These are phyloP conservation scores for Pouteria glomerata DNA, from an alignment of 148 eudicot genomes.

Conservation along the genomic window DNA sequence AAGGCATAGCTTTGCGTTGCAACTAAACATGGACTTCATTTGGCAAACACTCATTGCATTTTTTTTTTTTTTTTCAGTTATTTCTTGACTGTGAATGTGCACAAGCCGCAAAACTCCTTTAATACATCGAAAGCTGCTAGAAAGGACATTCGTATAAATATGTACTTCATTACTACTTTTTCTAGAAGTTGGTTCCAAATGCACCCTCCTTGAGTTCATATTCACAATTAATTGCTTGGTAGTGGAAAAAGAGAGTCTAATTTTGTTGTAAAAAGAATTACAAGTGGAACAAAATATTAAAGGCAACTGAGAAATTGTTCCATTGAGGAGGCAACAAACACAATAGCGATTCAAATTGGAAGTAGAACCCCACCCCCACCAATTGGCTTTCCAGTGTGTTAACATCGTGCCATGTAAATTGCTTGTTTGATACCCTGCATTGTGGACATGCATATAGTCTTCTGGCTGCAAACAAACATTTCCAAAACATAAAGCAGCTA, in stretches of 20 bases:
- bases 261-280: background rate
- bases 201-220: background rate
- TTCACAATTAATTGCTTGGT: background rate
- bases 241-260: background rate
- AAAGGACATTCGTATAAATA: no score
- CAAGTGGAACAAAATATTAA: background rate
- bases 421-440: constrained; percentile 91
- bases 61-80: no score
- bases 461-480: constrained; percentile 58
- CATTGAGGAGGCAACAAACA: constrained; percentile 79
- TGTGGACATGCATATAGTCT: constrained; percentile 78
- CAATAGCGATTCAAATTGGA: constrained; percentile 82
- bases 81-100: no score
- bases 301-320: constrained; percentile 9
- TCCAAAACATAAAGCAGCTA: background rate
- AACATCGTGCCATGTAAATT: constrained; percentile 77
- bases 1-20: no score
- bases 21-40: no score
- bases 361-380: constrained; percentile 89
- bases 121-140: no score
- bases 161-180: background rate
- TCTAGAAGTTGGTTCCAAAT: background rate
- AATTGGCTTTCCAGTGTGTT: constrained; percentile 77
- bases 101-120: no score
- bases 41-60: no score